A percentile compares a stretch with the other conserved stretches of the same genome.
These are phyloP conservation scores for Auriscalpium orientale DNA, from an alignment of 768 basidiomycete genomes.

Conservation along the genomic window DNA sequence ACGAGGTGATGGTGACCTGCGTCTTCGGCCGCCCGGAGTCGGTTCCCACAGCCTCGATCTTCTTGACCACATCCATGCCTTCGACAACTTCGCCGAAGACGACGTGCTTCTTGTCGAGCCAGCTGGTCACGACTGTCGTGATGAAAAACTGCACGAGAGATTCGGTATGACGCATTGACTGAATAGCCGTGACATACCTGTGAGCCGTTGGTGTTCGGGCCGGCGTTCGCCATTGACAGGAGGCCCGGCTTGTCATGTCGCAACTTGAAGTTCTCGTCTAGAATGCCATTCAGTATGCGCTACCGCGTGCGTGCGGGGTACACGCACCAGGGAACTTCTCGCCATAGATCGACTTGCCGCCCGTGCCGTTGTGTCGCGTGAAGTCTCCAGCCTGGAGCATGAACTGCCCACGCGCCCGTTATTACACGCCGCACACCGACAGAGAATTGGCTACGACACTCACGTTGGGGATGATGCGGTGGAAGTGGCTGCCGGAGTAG, in stretches of 20 bases:
- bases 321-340: constrained; percentile 25
- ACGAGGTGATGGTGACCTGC: constrained; percentile 10
- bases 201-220: constrained; percentile 43
- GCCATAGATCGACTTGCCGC: constrained; percentile 33
- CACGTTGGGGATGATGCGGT: constrained; percentile 41
- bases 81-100: constrained; percentile 37
- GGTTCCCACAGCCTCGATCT: constrained; percentile 25
- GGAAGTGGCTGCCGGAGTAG: constrained; percentile 64
- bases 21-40: constrained; percentile 2
- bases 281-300: neutral
- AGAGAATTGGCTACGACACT: constrained; percentile 1
- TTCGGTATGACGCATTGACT: neutral
- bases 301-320: neutral
- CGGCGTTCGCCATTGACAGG: constrained; percentile 46
- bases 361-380: constrained; percentile 27
- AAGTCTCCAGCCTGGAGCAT: constrained; percentile 36
- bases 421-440: neutral
- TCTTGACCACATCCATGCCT: constrained; percentile 32
- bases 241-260: constrained; percentile 31
- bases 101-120: constrained; percentile 36
- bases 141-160: constrained; percentile 29
- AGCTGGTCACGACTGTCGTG: constrained; percentile 28
- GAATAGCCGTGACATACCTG: constrained; percentile 23
- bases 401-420: constrained; percentile 18
- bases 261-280: constrained; percentile 33